Evolutionary conservation across 2,329 filamentous ascomycete genomes (phyloP).

Genomic region (Nigrograna mackinnonii): DNA sequence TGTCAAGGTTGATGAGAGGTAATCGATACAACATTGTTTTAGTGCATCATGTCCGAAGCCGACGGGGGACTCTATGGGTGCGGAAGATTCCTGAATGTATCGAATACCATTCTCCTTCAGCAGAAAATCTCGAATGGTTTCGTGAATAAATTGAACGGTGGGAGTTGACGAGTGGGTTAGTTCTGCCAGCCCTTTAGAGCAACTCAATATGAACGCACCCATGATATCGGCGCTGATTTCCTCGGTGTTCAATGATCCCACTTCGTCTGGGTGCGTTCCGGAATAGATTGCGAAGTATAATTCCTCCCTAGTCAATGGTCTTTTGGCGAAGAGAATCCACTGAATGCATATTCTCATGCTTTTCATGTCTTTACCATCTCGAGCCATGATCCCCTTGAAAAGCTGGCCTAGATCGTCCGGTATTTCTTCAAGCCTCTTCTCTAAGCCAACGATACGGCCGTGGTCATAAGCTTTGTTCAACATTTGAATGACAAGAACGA

Average conservation of each 20-base stretch:
- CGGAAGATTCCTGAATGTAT: slow-evolving; percentile 33
- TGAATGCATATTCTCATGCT: slow-evolving; percentile 7
- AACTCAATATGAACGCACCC: slow-evolving; percentile 19
- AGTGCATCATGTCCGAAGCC: slow-evolving; percentile 47
- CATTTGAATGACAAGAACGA: slow-evolving; percentile 48
- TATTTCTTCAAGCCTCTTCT: slow-evolving; percentile 40
- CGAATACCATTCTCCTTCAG: slow-evolving; percentile 30
- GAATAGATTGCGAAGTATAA: slow-evolving; percentile 18
- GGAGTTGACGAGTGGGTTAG: too few relatives aligned
- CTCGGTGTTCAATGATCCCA: slow-evolving; percentile 14
- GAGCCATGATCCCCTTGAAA: slow-evolving; percentile 46
- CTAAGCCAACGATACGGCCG: slow-evolving; percentile 31
- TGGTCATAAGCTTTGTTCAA: slow-evolving; percentile 45
- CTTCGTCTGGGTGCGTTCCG: slow-evolving; percentile 7
- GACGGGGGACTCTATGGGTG: slow-evolving; percentile 31
- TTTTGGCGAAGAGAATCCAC: slow-evolving; percentile 20
- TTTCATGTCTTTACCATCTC: slow-evolving; percentile 40
- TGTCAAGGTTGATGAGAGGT: slow-evolving; percentile 35
- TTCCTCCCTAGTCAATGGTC: slow-evolving; percentile 16
- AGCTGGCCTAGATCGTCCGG: slow-evolving; percentile 49
- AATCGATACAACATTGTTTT: slow-evolving; percentile 48
- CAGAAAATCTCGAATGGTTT: slow-evolving; percentile 40
- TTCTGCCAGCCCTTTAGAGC: slow-evolving; percentile 26
- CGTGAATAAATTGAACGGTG: slow-evolving; percentile 33
- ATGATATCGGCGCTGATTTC: slow-evolving; percentile 13